Base-by-base conservation (phyloP, 306 rosid species). In the Alnus rubra region DNA sequence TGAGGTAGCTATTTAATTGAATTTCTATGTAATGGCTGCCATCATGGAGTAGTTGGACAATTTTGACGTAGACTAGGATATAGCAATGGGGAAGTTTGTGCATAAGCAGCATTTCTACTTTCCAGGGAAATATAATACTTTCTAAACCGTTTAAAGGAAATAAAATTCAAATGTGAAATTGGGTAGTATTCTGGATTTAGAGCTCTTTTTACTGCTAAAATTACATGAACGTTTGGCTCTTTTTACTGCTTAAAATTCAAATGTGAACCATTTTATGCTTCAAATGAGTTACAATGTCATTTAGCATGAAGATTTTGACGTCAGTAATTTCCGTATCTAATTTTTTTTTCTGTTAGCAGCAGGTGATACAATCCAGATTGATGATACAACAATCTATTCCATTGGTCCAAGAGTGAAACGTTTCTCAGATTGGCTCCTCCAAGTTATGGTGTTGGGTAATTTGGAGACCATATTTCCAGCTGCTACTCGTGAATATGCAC, bases 341-440 rank as follows among this genome's bases (percentile, higher is more conserved):
- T 23, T 23, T 15, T 4, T 50, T 75, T 33, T 76, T 48, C 71
- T 12, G 44, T 79, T 83, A 51, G 62, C 78, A 51, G 37, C 90
- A 89, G 92, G 79, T 47, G 80, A 35, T 63, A 69, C 82, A 59
- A 85, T 56, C 42, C 82, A 74, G 80, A 77, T 35, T 30, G 65
- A 72, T 23, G 81, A 76, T 54, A 77, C 72, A 71, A 78, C 92
- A 54, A 67, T 71, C 54, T 93, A 88, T 80, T 83, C 93, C 50
- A 51, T 88, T 83, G 78, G 89, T 58, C 83, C 70, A 48, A 84
- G 87, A 72, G 84, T 90, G 77, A 84, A 88, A 86, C 50, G 72
- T 65, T 86, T 89, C 83, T 86, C 92, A 28, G 97, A 93, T 79
- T 84, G 87, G 94, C 90, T 93, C 73, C 81, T 91, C 76, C 81